Evolutionary conservation across 208 protist species (phyloP).

Genomic region (Balamuthia mandrillaris): DNA sequence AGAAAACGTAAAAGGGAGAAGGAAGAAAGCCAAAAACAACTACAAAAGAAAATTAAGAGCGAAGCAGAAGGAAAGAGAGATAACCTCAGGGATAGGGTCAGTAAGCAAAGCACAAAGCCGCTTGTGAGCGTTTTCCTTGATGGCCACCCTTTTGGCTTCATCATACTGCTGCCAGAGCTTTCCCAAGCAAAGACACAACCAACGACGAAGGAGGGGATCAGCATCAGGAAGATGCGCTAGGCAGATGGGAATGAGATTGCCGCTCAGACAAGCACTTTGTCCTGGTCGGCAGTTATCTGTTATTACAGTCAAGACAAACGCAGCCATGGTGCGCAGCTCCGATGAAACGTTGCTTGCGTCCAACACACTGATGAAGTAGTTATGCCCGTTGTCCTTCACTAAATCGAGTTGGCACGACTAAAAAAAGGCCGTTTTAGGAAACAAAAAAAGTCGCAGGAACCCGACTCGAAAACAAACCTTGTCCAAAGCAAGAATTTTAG

Average conservation of each 20-base stretch:
- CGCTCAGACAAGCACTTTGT: constrained; percentile 57
- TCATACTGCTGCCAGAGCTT: constrained; percentile 70
- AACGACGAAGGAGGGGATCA: constrained; percentile 49
- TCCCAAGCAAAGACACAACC: constrained; percentile 64
- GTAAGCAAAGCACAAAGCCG: constrained; percentile 53
- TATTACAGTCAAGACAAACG: constrained; percentile 83
- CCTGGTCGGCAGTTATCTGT: constrained; percentile 47
- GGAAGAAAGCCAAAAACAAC: neutral
- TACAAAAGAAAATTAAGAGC: neutral
- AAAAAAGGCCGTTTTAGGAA: neutral
- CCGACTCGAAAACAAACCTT: constrained; percentile 41
- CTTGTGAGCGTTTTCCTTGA: constrained; percentile 49
- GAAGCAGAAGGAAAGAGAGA: neutral
- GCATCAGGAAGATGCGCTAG: constrained; percentile 26
- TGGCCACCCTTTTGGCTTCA: constrained; percentile 61
- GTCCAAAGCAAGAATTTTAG: constrained; percentile 79
- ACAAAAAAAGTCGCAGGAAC: too few relatives aligned
- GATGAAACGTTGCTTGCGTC: constrained; percentile 60
- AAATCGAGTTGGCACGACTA: constrained; percentile 68
- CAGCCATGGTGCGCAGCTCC: constrained; percentile 80
- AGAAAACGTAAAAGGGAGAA: neutral
- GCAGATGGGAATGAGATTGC: constrained; percentile 20
- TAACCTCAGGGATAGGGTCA: constrained; percentile 52
- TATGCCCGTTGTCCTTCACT: constrained; percentile 68
- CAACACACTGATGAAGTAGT: constrained; percentile 71